Evolutionary conservation across 1,284 basidiomycete genomes (phyloP).

Genomic region (Cryptococcus depauperatus): DNA sequence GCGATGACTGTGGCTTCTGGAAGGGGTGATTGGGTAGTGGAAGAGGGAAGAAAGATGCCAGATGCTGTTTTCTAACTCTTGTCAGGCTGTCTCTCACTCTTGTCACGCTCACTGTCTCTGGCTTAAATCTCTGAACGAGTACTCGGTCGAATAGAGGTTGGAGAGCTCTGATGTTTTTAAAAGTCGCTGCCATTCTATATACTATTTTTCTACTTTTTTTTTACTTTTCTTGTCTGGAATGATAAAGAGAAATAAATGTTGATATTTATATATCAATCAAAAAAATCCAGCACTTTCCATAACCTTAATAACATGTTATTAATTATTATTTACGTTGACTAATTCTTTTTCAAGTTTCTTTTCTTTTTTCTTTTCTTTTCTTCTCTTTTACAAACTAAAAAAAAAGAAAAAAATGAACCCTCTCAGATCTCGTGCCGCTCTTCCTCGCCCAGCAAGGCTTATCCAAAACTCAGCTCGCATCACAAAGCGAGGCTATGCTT

Average conservation of each 20-base stretch:
- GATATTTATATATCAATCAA: neutral
- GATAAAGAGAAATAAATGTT: neutral
- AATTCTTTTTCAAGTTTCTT: conserved; percentile 3
- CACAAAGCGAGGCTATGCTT: conserved; percentile 55
- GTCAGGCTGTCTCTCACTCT: neutral
- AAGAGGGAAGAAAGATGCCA: conserved; percentile 88
- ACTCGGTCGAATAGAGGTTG: conserved; percentile 93
- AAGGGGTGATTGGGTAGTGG: conserved; percentile 70
- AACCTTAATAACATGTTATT: neutral
- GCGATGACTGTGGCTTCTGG: conserved; percentile 96
- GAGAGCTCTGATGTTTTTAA: conserved; percentile 89
- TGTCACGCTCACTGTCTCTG: conserved; percentile 61
- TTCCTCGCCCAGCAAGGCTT: conserved; percentile 48
- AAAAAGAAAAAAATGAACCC: conserved; percentile 30
- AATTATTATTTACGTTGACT: neutral
- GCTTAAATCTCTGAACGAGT: conserved; percentile 93
- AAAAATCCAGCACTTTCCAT: neutral
- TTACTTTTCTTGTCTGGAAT: neutral
- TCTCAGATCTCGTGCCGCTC: conserved; percentile 36
- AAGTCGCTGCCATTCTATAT: conserved; percentile 60
- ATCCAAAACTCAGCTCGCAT: conserved; percentile 42
- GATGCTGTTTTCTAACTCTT: conserved; percentile 77
- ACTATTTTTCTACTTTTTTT: conserved; percentile 7
- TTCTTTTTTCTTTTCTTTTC: conserved; percentile 4
- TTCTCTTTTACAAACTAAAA: neutral